phyloP scores from a whole-genome alignment of 1,139 yeast species.

The Debaryomyces udenii region DNA sequence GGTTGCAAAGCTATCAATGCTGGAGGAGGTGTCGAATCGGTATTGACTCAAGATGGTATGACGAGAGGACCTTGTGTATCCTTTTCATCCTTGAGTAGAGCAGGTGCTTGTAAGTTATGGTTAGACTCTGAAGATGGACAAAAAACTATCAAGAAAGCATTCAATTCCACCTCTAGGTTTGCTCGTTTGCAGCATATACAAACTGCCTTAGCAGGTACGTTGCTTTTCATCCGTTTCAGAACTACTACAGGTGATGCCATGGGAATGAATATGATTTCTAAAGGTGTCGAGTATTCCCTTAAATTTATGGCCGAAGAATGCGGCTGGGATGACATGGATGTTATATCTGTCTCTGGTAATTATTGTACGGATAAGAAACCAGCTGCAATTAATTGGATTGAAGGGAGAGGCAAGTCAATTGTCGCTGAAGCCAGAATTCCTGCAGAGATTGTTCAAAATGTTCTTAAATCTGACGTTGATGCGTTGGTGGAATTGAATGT shows the following conservation, averaged over 20 bases:
- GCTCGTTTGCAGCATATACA: conserved; percentile 90
- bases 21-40: conserved; percentile 95
- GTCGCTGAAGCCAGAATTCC: conserved; percentile 98
- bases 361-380: conserved; percentile 97
- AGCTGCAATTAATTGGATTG: conserved; percentile 98
- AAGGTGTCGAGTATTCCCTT: conserved; percentile 90
- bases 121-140: conserved; percentile 95
- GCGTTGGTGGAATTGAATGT: conserved; percentile 90
- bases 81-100: conserved; percentile 77
- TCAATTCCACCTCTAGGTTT: conserved; percentile 95
- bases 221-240: conserved; percentile 85
- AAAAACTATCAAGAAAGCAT: conserved; percentile 77
- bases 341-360: conserved; percentile 93
- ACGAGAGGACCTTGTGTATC: conserved; percentile 98
- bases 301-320: conserved; percentile 83
- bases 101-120: conserved; percentile 96
- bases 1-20: conserved; percentile 98
- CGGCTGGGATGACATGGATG: conserved; percentile 93
- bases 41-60: conserved; percentile 95
- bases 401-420: conserved; percentile 97
- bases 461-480: conserved; percentile 87
- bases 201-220: conserved; percentile 95
- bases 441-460: conserved; percentile 72
- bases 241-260: conserved; percentile 99
- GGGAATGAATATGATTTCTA: conserved; percentile 99